Conservation (phyloP, 2,329 filamentous ascomycete genomes). For the Ilyonectria destructans region DNA sequence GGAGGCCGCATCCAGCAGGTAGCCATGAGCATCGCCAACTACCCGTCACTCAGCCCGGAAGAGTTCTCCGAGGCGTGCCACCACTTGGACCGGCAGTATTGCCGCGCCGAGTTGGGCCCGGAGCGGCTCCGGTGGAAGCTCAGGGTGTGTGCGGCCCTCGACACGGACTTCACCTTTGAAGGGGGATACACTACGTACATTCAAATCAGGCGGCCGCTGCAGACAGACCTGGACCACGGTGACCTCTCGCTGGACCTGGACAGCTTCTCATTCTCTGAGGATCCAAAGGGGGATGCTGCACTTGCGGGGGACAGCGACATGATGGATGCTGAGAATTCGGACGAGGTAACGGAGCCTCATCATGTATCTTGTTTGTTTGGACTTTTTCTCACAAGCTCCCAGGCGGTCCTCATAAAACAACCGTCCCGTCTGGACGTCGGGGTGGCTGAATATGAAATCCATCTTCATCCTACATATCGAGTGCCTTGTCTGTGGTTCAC, state of each 20-base stretch:
- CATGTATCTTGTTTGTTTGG: conserved; percentile 23
- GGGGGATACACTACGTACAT: conserved; percentile 68
- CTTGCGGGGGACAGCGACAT: conserved; percentile 61
- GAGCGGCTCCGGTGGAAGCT: conserved; percentile 71
- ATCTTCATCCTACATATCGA: conserved; percentile 82
- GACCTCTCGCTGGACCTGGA: conserved; percentile 65
- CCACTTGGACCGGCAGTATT: conserved; percentile 72
- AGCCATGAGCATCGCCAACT: conserved; percentile 65
- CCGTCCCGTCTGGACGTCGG: conserved; percentile 55
- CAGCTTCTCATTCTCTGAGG: conserved; percentile 61
- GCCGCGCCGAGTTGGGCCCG: conserved; percentile 71
- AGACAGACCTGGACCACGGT: conserved; percentile 60
- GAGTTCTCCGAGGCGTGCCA: conserved; percentile 79
- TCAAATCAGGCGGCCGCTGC: conserved; percentile 71
- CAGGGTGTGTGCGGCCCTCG: conserved; percentile 67
- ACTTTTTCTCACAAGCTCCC: conserved; percentile 40
- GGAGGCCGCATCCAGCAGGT: neutral
- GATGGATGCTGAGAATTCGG: conserved; percentile 67
- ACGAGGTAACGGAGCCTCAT: conserved; percentile 61
- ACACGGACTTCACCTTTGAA: conserved; percentile 59
- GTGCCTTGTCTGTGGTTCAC: conserved; percentile 85
- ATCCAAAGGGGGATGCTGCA: conserved; percentile 35
- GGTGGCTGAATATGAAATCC: conserved; percentile 80
- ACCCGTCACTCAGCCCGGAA: conserved; percentile 73
- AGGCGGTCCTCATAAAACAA: conserved; percentile 61